phyloP scores from a whole-genome alignment of 2,329 filamentous ascomycete genomes.

The Sordariomycetes sp. region DNA sequence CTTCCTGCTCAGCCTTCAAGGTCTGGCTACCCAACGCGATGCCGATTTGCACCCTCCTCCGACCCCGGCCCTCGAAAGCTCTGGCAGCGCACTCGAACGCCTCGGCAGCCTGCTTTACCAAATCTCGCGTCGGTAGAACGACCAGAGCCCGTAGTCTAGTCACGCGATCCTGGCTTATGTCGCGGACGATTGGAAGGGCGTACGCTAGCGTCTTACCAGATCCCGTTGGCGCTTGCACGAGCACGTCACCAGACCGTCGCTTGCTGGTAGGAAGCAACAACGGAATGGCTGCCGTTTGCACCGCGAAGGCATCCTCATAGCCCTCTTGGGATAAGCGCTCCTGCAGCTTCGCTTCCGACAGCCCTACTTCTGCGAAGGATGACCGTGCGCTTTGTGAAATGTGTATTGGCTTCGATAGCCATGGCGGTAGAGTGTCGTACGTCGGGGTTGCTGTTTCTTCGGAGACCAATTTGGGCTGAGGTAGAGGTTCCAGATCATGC shows the following conservation, averaged over 20 bases:
- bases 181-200: slow-evolving; percentile 73
- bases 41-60: slow-evolving; percentile 68
- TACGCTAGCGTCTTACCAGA: slow-evolving; percentile 95
- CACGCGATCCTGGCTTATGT: slow-evolving; percentile 54
- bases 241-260: slow-evolving; percentile 63
- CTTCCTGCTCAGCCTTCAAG: slow-evolving; percentile 54
- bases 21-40: slow-evolving; percentile 75
- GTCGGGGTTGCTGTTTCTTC: slow-evolving; percentile 49
- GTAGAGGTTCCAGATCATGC: slow-evolving; percentile 71
- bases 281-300: slow-evolving; percentile 54
- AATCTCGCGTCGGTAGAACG: slow-evolving; percentile 82
- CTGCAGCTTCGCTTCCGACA: slow-evolving; percentile 50
- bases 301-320: slow-evolving; percentile 29
- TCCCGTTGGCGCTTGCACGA: slow-evolving; percentile 87
- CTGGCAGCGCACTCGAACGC: slow-evolving; percentile 66
- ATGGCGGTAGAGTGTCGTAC: slow-evolving; percentile 72
- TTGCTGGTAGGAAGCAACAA: slow-evolving; percentile 60
- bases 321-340: slow-evolving; percentile 55
- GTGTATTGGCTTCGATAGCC: slow-evolving; percentile 69
- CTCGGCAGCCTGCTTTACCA: slow-evolving; percentile 78
- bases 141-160: slow-evolving; percentile 70
- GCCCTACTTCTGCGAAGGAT: slow-evolving; percentile 54
- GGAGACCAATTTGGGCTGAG: slow-evolving; percentile 60
- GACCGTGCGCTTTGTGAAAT: slow-evolving; percentile 51
- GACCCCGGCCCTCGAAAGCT: slow-evolving; percentile 42